Evolutionary conservation across 2,329 filamentous ascomycete genomes (phyloP), one percentile per base, ranked within the genome.

Genomic region (Botrytis galanthina): DNA sequence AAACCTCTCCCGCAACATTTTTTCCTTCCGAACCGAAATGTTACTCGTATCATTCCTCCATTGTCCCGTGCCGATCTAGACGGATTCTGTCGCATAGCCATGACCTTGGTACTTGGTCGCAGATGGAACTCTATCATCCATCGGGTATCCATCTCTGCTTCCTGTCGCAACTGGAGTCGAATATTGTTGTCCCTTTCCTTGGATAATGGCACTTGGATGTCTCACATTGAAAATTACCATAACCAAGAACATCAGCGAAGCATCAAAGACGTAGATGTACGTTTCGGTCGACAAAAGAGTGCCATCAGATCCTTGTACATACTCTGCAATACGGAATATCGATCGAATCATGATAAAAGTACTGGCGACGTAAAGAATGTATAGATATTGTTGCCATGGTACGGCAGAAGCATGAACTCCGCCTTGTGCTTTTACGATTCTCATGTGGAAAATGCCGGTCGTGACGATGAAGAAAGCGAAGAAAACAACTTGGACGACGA

Each of bases 271-370:
- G 75, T 86, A 86, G 7, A 86, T 73, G 37, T 81, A 85, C 70
- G 81, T 81, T 79, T 87, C 86, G 57, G 83, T 81, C 22, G 78
- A 75, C 54, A 86, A 78, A 16, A 88, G 76, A 67, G 81, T 83
- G 1, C 86, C 86, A 35, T 81, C 76, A 39, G 82, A 80, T 1
- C 86, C 86, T 76, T 83, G 78, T 0, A 80, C 75, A 73, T 85
- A 89, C 80, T 88, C 86, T 10, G 84, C 78, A 16, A 87, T 81
- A 46, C 87, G 82, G 71, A 87, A 86, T 2, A 87, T 73, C 10
- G 80, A 84, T 51, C 87, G 82, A 9, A 87, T 71, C 74, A 88
- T 79, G 76, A 88, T 87, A 29, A 87, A 78, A 0, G 78, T 74
- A 72, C 82, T 84, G 51, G 82, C 81, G 2, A 77, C 64, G 75